A percentile compares a stretch with the other conserved stretches of the same genome.
These are phyloP conservation scores for Annulohypoxylon truncatum DNA, from an alignment of 2,329 filamentous ascomycete genomes.

Conservation along the genomic window DNA sequence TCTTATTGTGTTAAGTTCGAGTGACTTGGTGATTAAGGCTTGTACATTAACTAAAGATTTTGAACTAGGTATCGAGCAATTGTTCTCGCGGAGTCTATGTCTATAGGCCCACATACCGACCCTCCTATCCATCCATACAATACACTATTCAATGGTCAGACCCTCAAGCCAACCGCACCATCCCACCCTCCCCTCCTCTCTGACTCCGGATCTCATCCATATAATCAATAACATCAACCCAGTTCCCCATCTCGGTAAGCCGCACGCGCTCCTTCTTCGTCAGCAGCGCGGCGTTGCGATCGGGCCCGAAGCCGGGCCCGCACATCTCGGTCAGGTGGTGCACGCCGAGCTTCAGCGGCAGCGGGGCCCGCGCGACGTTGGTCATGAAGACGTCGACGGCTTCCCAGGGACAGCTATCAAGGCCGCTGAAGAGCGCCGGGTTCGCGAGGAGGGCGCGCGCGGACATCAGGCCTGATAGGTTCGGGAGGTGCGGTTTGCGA, in stretches of 20 bases:
- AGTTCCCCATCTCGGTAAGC: slow-evolving; percentile 62
- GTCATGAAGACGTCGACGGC: slow-evolving; percentile 72
- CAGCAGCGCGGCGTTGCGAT: slow-evolving; percentile 66
- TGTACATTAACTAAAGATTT: not conserved
- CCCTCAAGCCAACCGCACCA: slow-evolving; percentile 27
- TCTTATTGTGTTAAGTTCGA: not conserved
- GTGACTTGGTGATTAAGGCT: not conserved
- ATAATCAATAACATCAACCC: slow-evolving; percentile 70
- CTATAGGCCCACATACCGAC: not conserved
- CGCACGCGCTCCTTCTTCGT: slow-evolving; percentile 65
- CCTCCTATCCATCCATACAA: not conserved
- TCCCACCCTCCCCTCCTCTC: slow-evolving; percentile 11
- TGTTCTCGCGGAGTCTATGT: no score
- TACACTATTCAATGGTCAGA: not conserved
- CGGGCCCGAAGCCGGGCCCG: slow-evolving; percentile 64
- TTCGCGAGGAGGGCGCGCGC: slow-evolving; percentile 75
- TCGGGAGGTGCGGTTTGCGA: slow-evolving; percentile 53
- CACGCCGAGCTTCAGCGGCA: slow-evolving; percentile 71
- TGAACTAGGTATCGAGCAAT: no score
- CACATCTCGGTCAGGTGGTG: slow-evolving; percentile 78
- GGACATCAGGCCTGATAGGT: slow-evolving; percentile 74
- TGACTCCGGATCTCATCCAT: slow-evolving; percentile 58
- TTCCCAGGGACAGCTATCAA: slow-evolving; percentile 68
- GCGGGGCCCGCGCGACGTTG: slow-evolving; percentile 65
- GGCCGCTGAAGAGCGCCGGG: slow-evolving; percentile 72